Base-by-base conservation (phyloP, 202 grass and related monocot genomes). In the Dendrocalamus latiflorus region DNA sequence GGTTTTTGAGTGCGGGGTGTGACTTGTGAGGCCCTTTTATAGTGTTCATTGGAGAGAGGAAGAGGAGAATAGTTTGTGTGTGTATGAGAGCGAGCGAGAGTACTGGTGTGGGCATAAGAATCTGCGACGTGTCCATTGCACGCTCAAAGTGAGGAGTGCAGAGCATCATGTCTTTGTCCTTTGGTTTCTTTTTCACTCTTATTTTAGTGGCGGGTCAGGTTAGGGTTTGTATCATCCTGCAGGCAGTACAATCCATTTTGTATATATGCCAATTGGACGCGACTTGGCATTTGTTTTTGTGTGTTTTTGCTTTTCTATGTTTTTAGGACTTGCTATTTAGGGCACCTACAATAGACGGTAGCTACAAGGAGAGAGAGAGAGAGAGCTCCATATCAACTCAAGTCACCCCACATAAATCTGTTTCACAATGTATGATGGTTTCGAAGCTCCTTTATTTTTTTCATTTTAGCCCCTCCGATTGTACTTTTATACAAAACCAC, bases 51-150 rank as follows among this genome's bases (percentile, higher is more conserved):
- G 1, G 13, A 14, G 17, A 33, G 83, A 72, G 68, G 58, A 68
- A 60, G 77, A 49, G 70, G 77, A 85, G 17, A 75, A 74, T n/a
- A 44, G 42, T 42, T 42, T 44, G 68, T 59, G 14, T 14, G 49
- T 59, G 57, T 9, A 18, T 11, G 30, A 30, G 1, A 30, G 0
- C 60, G 74, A 48, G 6, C 65, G 72, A 71, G 33, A 14, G 13
- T 22, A 8, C 36, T 17, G 3, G 8, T 17, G 53, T 70, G 59
- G 41, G 68, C 59, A 84, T 79, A 67, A 74, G 86, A 88, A 84
- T 84, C 51, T 84, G 58, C 6, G 50, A 74, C 18, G 50, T 68
- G 67, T 83, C 58, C 8, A 38, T 21, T 54, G 18, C 11, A 48
- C 20, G 25, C 37, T 72, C 38, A 67, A 83, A 41, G 41, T 16